Conservation (phyloP, 2,329 filamentous ascomycete genomes). For the Aureobasidium sp. region DNA sequence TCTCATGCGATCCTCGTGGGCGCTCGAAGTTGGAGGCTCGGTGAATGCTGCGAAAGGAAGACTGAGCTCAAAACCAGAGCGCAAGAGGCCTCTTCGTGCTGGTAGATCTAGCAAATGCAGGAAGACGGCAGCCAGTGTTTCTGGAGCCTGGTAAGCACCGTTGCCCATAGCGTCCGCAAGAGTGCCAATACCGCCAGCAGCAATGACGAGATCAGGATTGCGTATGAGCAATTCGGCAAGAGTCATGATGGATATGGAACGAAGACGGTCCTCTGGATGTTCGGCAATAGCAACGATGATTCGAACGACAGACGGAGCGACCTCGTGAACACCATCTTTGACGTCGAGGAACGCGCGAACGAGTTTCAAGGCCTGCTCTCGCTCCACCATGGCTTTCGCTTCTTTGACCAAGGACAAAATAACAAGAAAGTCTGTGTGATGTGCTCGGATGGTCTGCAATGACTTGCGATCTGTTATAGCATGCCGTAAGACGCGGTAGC, state of each 20-base stretch:
- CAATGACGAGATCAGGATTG: conserved; percentile 72
- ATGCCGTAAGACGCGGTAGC: conserved; percentile 88
- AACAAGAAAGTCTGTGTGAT: conserved; percentile 90
- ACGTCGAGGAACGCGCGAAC: conserved; percentile 91
- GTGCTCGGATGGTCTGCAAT: conserved; percentile 73
- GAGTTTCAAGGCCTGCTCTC: conserved; percentile 95
- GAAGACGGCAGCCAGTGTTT: conserved; percentile 81
- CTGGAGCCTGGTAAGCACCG: conserved; percentile 84
- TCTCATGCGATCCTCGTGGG: conserved; percentile 61
- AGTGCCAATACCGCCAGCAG: conserved; percentile 75
- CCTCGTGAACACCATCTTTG: conserved; percentile 81
- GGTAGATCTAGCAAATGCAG: conserved; percentile 85
- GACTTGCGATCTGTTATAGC: conserved; percentile 89
- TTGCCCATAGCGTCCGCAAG: conserved; percentile 90
- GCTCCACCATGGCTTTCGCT: conserved; percentile 90
- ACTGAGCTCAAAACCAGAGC: conserved; percentile 82
- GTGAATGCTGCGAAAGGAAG: conserved; percentile 84
- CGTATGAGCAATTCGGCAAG: conserved; percentile 84
- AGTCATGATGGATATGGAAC: conserved; percentile 87
- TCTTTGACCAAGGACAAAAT: conserved; percentile 92
- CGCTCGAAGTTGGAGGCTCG: conserved; percentile 57
- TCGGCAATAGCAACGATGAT: conserved; percentile 89
- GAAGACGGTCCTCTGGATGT: conserved; percentile 74
- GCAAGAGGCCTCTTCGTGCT: conserved; percentile 70
- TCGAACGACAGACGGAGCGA: conserved; percentile 79